phyloP scores from a whole-genome alignment of 352 stramenopile genomes.

The Globisporangium paddicum region DNA sequence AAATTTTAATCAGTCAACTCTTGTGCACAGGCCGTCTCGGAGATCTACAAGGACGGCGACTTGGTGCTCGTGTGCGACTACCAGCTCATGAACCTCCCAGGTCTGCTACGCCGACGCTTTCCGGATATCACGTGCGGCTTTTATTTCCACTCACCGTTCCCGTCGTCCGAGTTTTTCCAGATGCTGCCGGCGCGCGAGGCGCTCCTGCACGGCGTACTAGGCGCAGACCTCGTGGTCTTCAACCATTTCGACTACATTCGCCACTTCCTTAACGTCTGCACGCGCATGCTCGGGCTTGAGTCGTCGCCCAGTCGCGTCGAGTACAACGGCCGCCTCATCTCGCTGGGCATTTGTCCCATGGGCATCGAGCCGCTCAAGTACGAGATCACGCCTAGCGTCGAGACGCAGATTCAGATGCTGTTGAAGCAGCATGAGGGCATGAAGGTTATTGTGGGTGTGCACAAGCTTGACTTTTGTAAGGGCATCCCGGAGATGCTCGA shows the following conservation, averaged over 20 bases:
- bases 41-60: slow-evolving; percentile 83
- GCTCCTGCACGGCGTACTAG: slow-evolving; percentile 76
- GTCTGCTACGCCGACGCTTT: slow-evolving; percentile 68
- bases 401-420: slow-evolving; percentile 45
- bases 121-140: slow-evolving; percentile 79
- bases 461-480: slow-evolving; percentile 82
- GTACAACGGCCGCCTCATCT: slow-evolving; percentile 86
- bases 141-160: slow-evolving; percentile 90
- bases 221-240: slow-evolving; percentile 84
- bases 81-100: slow-evolving; percentile 84
- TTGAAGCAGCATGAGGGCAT: slow-evolving; percentile 56
- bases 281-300: slow-evolving; percentile 83
- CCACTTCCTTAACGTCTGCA: slow-evolving; percentile 84
- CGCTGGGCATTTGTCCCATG: slow-evolving; percentile 86
- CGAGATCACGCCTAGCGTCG: slow-evolving; percentile 49
- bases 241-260: slow-evolving; percentile 90
- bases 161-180: slow-evolving; percentile 89
- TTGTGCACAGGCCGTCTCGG: slow-evolving; percentile 36
- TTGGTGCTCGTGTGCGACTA: slow-evolving; percentile 89
- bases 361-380: slow-evolving; percentile 88
- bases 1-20: no score
- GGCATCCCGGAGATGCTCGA: slow-evolving; percentile 89
- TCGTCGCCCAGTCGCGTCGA: slow-evolving; percentile 81
- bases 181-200: slow-evolving; percentile 80
- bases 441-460: slow-evolving; percentile 74